Base-by-base conservation (phyloP, 805 yeast genomes). In the Hanseniaspora thailandica region DNA sequence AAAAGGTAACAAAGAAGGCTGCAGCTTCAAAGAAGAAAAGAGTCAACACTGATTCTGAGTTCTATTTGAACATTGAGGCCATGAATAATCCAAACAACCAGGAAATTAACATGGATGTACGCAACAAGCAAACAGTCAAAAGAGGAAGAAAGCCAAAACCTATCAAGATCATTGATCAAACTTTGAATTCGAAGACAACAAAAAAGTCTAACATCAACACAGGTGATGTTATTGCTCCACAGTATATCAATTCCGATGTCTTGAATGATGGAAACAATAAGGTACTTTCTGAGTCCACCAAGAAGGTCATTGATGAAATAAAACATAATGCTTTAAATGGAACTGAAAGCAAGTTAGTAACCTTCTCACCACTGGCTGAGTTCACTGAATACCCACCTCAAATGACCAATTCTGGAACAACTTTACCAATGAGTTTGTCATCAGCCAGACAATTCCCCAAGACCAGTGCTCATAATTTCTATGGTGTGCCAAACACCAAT, bases 241-340 rank as follows among this genome's bases (percentile, higher is more conserved):
- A 52, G 34, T 52, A 45, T 17, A 13, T 52, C 17, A 48, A 52
- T 10, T 35, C 31, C 7, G 51, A 34, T 13, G 17, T 23, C n/a
- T 5, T 17, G n/a, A 17, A 17, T 28, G 34, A 26, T 13, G 6
- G 8, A 9, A n/a, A 13, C 17, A 23, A n/a, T 13, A 19, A 25
- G 5, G 22, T 52, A 7, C 12, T 52, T n/a, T 20, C 55, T n/a
- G 48, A 41, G 25, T 52, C 55, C 2, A 52, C 55, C 10, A 47
- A 17, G 15, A 45, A 34, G 12, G 52, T 47, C 1, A 43, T 52
- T 22, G 55, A 52, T 40, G 52, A 52, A 22, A 52, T 52, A 9
- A 52, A 43, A 17, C 43, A 52, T 5, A 49, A 46, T 23, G 55
- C 50, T 0, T 23, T 52, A 4, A 52, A 52, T 40, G 41, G 46